Conservation (phyloP, 1,284 basidiomycete genomes). For the Naganishia liquefaciens region DNA sequence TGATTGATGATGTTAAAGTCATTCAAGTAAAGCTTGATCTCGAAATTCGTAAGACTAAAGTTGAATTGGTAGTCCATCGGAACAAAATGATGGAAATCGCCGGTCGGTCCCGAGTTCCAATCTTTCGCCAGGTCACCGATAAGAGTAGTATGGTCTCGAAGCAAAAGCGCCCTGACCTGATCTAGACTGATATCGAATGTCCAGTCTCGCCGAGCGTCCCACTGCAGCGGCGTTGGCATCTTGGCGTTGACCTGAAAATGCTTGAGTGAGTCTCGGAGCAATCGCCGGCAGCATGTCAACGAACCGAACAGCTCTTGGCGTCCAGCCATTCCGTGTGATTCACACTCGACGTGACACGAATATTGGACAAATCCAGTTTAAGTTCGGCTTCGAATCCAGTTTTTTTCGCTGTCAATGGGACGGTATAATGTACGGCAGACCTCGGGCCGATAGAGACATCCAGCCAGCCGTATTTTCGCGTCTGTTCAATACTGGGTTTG, state of each 20-base stretch:
- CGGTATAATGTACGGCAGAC: slow-evolving; percentile 76
- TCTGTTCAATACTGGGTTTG: slow-evolving; percentile 49
- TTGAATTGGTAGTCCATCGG: slow-evolving; percentile 75
- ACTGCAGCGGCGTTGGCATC: slow-evolving; percentile 57
- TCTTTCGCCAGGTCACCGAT: slow-evolving; percentile 84
- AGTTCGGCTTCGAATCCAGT: slow-evolving; percentile 75
- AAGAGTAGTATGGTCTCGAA: slow-evolving; percentile 90
- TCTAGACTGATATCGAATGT: slow-evolving; percentile 68
- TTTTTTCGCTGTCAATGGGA: slow-evolving; percentile 73
- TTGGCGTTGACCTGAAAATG: slow-evolving; percentile 48
- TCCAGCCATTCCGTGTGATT: slow-evolving; percentile 77
- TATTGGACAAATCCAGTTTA: slow-evolving; percentile 76
- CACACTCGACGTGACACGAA: slow-evolving; percentile 77
- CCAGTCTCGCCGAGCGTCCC: slow-evolving; percentile 71
- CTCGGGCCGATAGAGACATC: slow-evolving; percentile 73
- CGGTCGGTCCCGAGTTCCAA: slow-evolving; percentile 77
- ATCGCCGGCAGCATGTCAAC: slow-evolving; percentile 27
- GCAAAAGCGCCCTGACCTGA: slow-evolving; percentile 69
- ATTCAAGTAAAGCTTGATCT: slow-evolving; percentile 80
- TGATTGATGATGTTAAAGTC: slow-evolving; percentile 95
- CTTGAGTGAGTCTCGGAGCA: not conserved
- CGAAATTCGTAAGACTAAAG: slow-evolving; percentile 71
- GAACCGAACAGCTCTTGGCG: slow-evolving; percentile 66
- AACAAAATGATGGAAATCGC: slow-evolving; percentile 75
- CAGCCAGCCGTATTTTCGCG: slow-evolving; percentile 65